Base-by-base conservation (phyloP, 305 asterid species). In the Fraxinus velutina region DNA sequence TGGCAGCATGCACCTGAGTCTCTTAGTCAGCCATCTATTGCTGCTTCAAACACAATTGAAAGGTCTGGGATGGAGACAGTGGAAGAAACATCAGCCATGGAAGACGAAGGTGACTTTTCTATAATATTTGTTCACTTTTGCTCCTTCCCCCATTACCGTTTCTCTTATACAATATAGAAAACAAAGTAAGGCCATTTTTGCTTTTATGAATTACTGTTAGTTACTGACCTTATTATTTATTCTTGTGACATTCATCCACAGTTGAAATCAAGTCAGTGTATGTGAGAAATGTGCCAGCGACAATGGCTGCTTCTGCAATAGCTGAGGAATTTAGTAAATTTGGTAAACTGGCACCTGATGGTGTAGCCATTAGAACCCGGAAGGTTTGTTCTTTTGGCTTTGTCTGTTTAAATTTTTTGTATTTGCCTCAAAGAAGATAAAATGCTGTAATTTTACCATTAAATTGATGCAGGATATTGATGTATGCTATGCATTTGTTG, bases 291-390 rank as follows among this genome's bases (percentile, higher is more conserved):
- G 99, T 96, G 37, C 98, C 99, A 22, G 87, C 92, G 4, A 94
- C 89, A 1, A 93, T 93, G 98, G 83, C 93, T 83, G 93, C 98
- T 80, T 91, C 93, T 76, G 97, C 91, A 88, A 96, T 96, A 34
- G 98, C 89, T 83, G 98, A 92, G 86, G 98, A 93, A 84, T 96
- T 96, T 83, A 94, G 89, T 90, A 93, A 88, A 90, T 96, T 96
- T 78, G 99, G 99, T 70, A 91, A 87, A 86, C 88, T 96, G 79
- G 88, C 55, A 84, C 94, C 91, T 73, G 95, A 94, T 87, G 97
- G 96, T 71, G 99, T 96, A 60, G 98, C 99, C 83, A 96, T 96
- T 74, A 93, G 99, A 88, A 93, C 98, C 73, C 95, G 99, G 74
- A 96, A 96, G 99, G 99, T 92, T 81, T 62, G 88, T 70, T 87